Evolutionary conservation across 352 stramenopile genomes (phyloP), one percentile per base, ranked within the genome.

Genomic region (Phytophthora syringae): DNA sequence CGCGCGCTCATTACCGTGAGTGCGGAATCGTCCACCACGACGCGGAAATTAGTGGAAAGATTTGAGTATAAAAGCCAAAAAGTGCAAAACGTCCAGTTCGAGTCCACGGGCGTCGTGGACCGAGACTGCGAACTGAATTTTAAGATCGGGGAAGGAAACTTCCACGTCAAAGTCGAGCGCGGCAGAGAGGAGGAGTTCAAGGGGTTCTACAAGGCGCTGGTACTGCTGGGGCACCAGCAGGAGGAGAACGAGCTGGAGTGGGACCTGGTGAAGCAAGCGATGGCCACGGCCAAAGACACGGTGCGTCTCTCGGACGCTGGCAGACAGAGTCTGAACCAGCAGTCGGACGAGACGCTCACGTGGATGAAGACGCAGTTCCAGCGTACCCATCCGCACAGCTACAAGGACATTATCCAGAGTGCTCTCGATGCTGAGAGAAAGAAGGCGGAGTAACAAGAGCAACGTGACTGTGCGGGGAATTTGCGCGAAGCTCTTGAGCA

Each of bases 101-200:
- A 84, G 70, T 82, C 70, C 11, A 76, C 76, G 6, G 76, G 73
- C 37, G 73, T 76, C 54, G 71, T 74, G 24, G 76, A 84, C 40
- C 76, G 76, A 50, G 76, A 84, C 49, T 78, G 74, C 43, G 76
- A 84, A 63, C 65, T 84, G 40, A 70, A 77, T 39, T 76, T 84
- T 24, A 43, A 53, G 9, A 50, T 80, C 15, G 73, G 76, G 18
- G 39, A 51, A 10, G 39, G 57, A 16, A 34, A 44, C 16, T 55
- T 84, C 36, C 71, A 66, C 30, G 67, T 84, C 28, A 67, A 74
- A 21, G 62, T 84, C 10, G 66, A 62, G 5, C 59, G 62, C 7
- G 64, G 48, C 22, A 74, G 82, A 24, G 72, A 80, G 30, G 49
- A 51, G 6, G 28, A 63, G 28, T 63, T 65, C 44, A 72, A 72